Conservation (phyloP, 805 yeast species). For the Wickerhamiella kurtzmanii region DNA sequence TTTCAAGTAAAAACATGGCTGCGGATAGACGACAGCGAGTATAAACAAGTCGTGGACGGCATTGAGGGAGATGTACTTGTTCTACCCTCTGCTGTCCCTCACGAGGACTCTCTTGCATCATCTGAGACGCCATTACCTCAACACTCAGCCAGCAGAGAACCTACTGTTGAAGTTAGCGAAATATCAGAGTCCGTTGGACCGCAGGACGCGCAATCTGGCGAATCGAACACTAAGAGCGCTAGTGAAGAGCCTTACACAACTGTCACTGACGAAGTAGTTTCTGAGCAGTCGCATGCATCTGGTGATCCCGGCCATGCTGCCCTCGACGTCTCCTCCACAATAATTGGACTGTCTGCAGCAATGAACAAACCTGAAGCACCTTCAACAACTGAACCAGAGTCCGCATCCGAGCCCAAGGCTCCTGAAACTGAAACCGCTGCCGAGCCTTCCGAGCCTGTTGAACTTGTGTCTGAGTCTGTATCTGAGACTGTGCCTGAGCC, state of each 20-base stretch:
- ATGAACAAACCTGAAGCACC: not conserved
- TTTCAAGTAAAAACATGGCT: constrained; percentile 18
- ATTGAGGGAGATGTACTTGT: constrained; percentile 35
- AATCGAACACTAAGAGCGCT: not conserved
- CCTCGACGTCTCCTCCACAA: not conserved
- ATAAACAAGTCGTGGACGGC: constrained; percentile 24
- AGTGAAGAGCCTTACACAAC: constrained; percentile 1
- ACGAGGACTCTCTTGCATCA: not conserved
- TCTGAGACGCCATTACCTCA: constrained; percentile 21
- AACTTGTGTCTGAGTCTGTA: not conserved
- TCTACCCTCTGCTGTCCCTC: constrained; percentile 18
- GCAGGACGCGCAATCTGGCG: not conserved
- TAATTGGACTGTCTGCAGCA: not conserved
- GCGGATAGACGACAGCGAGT: constrained; percentile 12
- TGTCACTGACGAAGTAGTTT: constrained; percentile 2
- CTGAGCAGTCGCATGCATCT: not conserved
- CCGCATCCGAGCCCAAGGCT: constrained; percentile 6
- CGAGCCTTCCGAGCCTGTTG: not conserved
- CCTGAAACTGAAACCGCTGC: not conserved
- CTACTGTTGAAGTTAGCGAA: constrained; percentile 9
- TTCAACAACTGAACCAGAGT: constrained; percentile 7
- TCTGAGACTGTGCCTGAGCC: too few relatives aligned
- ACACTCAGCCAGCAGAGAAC: constrained; percentile 4
- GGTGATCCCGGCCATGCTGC: not conserved
- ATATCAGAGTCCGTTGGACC: not conserved